phyloP scores from a whole-genome alignment of 495 filamentous ascomycete genomes.

The Hypoxylon perforatum region DNA sequence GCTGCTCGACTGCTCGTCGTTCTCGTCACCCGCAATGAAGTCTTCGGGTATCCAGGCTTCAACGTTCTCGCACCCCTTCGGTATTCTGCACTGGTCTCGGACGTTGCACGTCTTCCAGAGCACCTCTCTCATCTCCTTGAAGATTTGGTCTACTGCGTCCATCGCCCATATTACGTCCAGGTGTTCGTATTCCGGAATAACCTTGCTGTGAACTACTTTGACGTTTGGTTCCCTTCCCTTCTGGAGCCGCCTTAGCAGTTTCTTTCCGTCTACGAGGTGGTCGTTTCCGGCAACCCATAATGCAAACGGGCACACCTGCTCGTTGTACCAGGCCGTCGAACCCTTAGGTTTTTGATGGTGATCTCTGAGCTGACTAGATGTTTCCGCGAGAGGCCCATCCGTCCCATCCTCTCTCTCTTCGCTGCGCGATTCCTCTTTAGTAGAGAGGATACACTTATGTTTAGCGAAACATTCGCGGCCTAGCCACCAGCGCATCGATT shows the following conservation, averaged over 20 bases:
- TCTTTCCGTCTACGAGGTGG: constrained; percentile 82
- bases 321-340: constrained; percentile 81
- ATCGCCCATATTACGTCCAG: constrained; percentile 97
- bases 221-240: constrained; percentile 86
- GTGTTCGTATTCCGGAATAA: constrained; percentile 94
- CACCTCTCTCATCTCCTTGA: constrained; percentile 81
- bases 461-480: constrained; percentile 90
- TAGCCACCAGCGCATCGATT: constrained; percentile 97
- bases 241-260: constrained; percentile 78
- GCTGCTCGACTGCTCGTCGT: constrained; percentile 47
- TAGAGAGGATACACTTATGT: constrained; percentile 90
- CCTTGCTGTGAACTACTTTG: constrained; percentile 78
- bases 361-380: constrained; percentile 24
- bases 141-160: constrained; percentile 86
- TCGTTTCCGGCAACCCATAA: constrained; percentile 90
- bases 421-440: constrained; percentile 70
- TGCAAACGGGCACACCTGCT: constrained; percentile 83
- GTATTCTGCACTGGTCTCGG: constrained; percentile 68
- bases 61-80: constrained; percentile 70
- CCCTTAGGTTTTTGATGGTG: constrained; percentile 49
- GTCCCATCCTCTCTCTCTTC: constrained; percentile 72
- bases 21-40: constrained; percentile 11
- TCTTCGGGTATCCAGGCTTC: constrained; percentile 45
- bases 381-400: constrained; percentile 39
- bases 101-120: constrained; percentile 77